Conservation (phyloP, 148 eudicot species). For the Chenopodium suecicum region DNA sequence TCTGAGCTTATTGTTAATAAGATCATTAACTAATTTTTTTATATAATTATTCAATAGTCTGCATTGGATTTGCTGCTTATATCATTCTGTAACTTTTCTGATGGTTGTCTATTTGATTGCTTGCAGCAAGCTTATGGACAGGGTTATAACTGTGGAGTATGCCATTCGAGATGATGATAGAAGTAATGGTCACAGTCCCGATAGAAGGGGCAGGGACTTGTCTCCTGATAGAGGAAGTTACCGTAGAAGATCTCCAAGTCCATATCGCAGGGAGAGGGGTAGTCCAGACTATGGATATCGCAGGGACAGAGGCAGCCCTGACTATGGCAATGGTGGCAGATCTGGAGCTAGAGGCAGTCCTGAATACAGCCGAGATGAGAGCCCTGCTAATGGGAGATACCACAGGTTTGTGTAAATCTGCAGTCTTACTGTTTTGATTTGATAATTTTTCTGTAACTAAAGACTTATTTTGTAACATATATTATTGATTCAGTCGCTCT, state of each 20-base stretch:
- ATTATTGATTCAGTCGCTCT: conserved; percentile 15
- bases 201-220: conserved; percentile 56
- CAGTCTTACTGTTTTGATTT: not conserved
- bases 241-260: conserved; percentile 57
- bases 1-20: not conserved
- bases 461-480: not conserved
- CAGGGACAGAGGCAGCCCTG: conserved; percentile 57
- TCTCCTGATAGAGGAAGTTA: conserved; percentile 53
- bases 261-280: conserved; percentile 55
- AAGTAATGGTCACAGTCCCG: conserved; percentile 49
- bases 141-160: conserved; percentile 81
- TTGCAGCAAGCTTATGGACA: conserved; percentile 72
- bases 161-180: conserved; percentile 72
- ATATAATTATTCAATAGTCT: not conserved
- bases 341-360: conserved; percentile 50
- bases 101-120: conserved; percentile 21
- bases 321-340: conserved; percentile 63
- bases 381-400: conserved; percentile 46
- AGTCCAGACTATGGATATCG: conserved; percentile 50
- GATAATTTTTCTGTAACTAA: not conserved
- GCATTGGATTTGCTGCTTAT: not conserved
- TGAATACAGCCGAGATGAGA: conserved; percentile 41
- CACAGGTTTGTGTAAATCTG: not conserved
- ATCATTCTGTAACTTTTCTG: not conserved
- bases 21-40: not conserved